Evolutionary conservation across 768 basidiomycete genomes (phyloP).

Genomic region (Piloderma croceum): DNA sequence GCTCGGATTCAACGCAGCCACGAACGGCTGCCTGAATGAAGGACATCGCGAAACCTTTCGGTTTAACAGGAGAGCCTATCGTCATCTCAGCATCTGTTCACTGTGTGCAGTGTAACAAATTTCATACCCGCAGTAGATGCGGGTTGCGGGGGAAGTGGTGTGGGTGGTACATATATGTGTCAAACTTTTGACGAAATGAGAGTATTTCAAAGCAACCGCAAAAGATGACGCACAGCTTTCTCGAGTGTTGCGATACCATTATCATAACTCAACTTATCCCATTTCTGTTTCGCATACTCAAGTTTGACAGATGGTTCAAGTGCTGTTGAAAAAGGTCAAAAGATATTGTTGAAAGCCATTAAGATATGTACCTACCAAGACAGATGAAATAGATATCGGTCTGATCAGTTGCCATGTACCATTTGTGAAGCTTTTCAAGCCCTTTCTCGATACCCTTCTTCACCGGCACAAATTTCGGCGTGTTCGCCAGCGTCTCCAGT

Average conservation of each 20-base stretch:
- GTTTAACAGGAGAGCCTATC: too few relatives aligned
- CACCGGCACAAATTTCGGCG: slow-evolving; percentile 14
- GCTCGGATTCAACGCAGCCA: too few relatives aligned
- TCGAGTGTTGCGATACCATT: slow-evolving; percentile 11
- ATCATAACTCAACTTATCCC: slow-evolving; percentile 11
- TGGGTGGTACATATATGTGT: too few relatives aligned
- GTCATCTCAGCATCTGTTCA: too few relatives aligned
- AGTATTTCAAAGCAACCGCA: too few relatives aligned
- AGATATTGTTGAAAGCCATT: slow-evolving; percentile 4
- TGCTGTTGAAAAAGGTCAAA: slow-evolving; percentile 9
- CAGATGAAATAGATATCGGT: slow-evolving; percentile 22
- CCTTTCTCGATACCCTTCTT: slow-evolving; percentile 17
- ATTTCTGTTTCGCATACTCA: slow-evolving; percentile 14
- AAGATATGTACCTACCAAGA: slow-evolving; percentile 17
- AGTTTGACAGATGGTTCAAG: slow-evolving; percentile 18
- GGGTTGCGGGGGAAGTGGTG: too few relatives aligned
- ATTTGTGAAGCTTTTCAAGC: slow-evolving; percentile 22
- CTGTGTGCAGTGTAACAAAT: too few relatives aligned
- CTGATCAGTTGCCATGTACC: slow-evolving; percentile 19
- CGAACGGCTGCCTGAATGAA: too few relatives aligned
- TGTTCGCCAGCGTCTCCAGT: slow-evolving; percentile 16
- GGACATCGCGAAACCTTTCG: too few relatives aligned
- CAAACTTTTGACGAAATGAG: too few relatives aligned
- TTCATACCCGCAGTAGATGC: too few relatives aligned
- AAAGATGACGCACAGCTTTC: slow-evolving; percentile 14